A percentile compares a stretch with the other conserved stretches of the same genome.
Evolutionary conservation across 371 early-diverging fungal species (phyloP).

Genomic region (Dinochytrium kinnereticum): DNA sequence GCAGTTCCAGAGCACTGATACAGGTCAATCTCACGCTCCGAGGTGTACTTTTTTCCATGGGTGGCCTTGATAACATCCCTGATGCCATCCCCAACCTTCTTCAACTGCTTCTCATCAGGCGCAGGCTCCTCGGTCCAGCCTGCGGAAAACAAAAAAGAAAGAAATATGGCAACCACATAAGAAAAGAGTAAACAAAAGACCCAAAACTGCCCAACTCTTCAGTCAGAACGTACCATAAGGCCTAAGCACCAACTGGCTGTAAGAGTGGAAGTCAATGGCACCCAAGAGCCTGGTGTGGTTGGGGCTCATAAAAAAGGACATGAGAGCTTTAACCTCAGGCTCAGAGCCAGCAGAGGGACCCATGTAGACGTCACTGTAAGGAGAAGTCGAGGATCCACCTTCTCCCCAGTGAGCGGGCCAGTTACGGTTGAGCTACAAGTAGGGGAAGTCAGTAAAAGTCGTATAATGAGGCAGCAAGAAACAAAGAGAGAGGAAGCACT

Average conservation of each 20-base stretch:
- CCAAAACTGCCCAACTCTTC: too few relatives aligned
- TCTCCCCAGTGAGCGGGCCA: constrained; percentile 63
- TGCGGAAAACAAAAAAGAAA: background rate
- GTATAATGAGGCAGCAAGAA: background rate
- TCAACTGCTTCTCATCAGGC: constrained; percentile 40
- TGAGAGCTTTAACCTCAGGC: constrained; percentile 61
- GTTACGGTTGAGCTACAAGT: constrained; percentile 49
- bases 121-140: constrained; percentile 53
- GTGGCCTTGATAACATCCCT: constrained; percentile 36
- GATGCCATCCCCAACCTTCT: constrained; percentile 43
- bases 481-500: background rate
- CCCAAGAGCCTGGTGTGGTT: constrained; percentile 56
- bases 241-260: constrained; percentile 48
- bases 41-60: constrained; percentile 52
- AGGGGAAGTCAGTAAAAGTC: too few relatives aligned
- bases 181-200: too few relatives aligned
- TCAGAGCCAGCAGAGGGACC: constrained; percentile 62
- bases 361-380: constrained; percentile 61
- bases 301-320: constrained; percentile 48
- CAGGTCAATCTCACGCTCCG: constrained; percentile 49
- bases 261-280: constrained; percentile 66
- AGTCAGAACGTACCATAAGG: constrained; percentile 39
- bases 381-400: constrained; percentile 56
- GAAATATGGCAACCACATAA: background rate
- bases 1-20: constrained; percentile 59